These are phyloP conservation scores for Phellopilus nigrolimitatus DNA, from an alignment of 1,284 basidiomycete species.

Conservation along the genomic window DNA sequence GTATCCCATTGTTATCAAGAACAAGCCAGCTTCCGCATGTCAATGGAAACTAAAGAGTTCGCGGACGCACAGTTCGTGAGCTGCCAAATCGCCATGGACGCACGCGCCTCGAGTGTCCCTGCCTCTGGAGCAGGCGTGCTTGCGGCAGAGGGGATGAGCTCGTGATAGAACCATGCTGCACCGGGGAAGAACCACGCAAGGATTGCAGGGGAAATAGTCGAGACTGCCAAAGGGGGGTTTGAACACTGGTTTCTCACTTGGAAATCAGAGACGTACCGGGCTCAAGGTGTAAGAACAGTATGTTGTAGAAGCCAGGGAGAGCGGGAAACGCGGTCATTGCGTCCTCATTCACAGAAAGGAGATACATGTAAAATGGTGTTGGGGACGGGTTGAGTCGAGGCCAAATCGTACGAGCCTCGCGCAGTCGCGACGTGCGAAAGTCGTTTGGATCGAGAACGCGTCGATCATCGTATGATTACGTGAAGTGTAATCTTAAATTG, in stretches of 20 bases:
- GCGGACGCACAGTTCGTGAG: slow-evolving; percentile 56
- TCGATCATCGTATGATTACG: too few species aligned
- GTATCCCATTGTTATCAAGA: neutral
- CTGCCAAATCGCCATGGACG: slow-evolving; percentile 68
- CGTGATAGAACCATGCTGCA: slow-evolving; percentile 64
- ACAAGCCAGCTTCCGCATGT: too few species aligned
- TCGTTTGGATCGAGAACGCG: too few species aligned
- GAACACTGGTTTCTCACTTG: neutral
- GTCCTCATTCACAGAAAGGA: too few species aligned
- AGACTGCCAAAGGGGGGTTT: slow-evolving; percentile 38
- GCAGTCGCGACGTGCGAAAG: too few species aligned
- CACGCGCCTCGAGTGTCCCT: slow-evolving; percentile 42
- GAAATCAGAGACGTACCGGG: slow-evolving; percentile 42
- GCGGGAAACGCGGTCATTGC: slow-evolving; percentile 43
- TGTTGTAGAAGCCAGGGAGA: slow-evolving; percentile 61
- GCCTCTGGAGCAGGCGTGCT: slow-evolving; percentile 23
- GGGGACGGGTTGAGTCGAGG: too few species aligned
- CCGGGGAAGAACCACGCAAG: slow-evolving; percentile 60
- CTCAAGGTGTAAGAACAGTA: slow-evolving; percentile 66
- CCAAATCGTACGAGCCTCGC: too few species aligned
- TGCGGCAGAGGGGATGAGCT: slow-evolving; percentile 51
- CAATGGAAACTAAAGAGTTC: neutral
- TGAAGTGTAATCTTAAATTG: too few species aligned
- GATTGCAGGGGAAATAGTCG: slow-evolving; percentile 54
- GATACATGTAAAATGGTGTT: too few species aligned